A percentile compares a stretch with the other conserved stretches of the same genome.
Conservation (phyloP, 352 stramenopile genomes). For the Phytopythium sindhum region DNA sequence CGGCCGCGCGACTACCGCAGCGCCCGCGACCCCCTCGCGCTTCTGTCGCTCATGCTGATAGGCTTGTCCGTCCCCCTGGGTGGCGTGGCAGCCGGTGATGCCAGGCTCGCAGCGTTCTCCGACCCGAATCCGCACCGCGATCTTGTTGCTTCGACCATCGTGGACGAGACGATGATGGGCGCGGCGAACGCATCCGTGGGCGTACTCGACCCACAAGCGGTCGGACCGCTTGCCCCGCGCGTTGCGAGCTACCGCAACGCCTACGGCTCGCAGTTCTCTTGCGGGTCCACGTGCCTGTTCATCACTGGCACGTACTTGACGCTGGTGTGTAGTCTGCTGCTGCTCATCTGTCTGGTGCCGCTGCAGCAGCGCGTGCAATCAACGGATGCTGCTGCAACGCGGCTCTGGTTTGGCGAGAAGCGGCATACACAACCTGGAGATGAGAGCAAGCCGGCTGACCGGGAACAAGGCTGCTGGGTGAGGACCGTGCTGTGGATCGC, state of each 20-base stretch:
- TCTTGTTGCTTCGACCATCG: not conserved
- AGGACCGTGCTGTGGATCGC: conserved; percentile 8
- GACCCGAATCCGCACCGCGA: not conserved
- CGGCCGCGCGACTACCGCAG: not conserved
- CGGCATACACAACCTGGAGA: not conserved
- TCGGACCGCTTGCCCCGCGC: not conserved
- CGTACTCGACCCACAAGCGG: not conserved
- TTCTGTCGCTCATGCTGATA: not conserved
- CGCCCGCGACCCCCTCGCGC: not conserved
- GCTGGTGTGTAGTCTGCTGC: conserved; percentile 24
- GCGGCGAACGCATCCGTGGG: not conserved
- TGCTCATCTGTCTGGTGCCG: conserved; percentile 43
- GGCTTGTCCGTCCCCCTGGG: not conserved
- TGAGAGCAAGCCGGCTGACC: not conserved
- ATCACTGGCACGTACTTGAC: conserved; percentile 30
- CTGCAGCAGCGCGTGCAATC: conserved; percentile 20
- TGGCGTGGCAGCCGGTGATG: not conserved
- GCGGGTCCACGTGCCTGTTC: conserved; percentile 41
- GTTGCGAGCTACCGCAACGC: conserved; percentile 49
- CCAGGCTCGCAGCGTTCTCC: not conserved
- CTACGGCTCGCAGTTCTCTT: conserved; percentile 56
- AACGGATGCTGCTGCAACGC: conserved; percentile 11
- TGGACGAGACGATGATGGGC: not conserved
- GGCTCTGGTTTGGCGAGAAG: not conserved
- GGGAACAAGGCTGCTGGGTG: conserved; percentile 10